Conservation (phyloP, 345 rosid genomes). For the Brassica cretica region DNA sequence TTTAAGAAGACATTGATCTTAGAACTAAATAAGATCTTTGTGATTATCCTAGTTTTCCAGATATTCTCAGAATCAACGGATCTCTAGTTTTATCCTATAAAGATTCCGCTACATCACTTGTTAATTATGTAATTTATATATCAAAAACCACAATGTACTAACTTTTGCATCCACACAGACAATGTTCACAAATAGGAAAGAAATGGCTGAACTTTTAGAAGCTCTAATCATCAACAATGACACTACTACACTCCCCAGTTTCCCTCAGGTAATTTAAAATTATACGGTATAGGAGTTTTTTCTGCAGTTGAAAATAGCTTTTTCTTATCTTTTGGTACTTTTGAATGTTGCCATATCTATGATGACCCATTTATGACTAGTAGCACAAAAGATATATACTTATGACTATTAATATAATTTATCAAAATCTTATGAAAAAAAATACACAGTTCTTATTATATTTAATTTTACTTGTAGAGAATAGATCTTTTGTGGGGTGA, state of each 20-base stretch:
- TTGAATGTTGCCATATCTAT: neutral
- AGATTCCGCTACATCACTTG: too few relatives aligned
- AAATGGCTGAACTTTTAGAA: constrained; percentile 71
- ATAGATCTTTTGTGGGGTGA: constrained; percentile 84
- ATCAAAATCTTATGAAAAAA: neutral
- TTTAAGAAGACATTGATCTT: too few relatives aligned
- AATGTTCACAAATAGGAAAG: constrained; percentile 73
- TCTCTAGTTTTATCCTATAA: too few relatives aligned
- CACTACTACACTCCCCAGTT: constrained; percentile 50
- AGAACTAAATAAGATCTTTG: too few relatives aligned
- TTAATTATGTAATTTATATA: neutral
- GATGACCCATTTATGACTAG: neutral
- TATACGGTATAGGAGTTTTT: neutral
- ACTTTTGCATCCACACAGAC: constrained; percentile 34
- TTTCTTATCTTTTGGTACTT: neutral
- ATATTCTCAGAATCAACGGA: too few relatives aligned
- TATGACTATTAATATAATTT: neutral
- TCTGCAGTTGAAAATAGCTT: neutral
- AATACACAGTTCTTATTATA: neutral
- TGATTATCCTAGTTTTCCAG: too few relatives aligned
- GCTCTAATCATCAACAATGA: constrained; percentile 60
- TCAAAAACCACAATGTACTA: neutral
- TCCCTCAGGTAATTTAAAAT: constrained; percentile 49
- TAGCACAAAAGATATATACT: too few relatives aligned
- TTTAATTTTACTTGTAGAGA: constrained; percentile 49